A percentile compares a stretch with the other conserved stretches of the same genome.
These are phyloP conservation scores for Lathyrus tuberosus DNA, from an alignment of 306 rosid genomes.

Conservation along the genomic window DNA sequence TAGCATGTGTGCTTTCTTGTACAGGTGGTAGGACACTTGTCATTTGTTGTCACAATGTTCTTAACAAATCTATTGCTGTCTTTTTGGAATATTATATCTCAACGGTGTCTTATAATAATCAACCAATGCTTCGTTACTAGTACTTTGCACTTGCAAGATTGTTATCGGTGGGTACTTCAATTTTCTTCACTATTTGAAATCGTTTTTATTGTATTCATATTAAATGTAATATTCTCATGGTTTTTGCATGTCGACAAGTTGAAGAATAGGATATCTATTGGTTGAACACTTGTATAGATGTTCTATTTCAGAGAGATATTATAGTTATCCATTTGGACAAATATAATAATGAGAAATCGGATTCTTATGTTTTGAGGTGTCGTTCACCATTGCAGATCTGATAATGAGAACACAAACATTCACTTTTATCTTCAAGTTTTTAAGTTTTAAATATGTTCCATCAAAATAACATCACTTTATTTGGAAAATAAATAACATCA, in stretches of 20 bases:
- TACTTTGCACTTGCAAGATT: background rate
- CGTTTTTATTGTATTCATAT: background rate
- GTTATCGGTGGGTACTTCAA: background rate
- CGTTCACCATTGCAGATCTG: background rate
- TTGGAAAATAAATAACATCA: too few relatives aligned
- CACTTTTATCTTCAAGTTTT: background rate
- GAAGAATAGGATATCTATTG: slow-evolving; percentile 10
- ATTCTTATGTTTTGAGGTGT: slow-evolving; percentile 8
- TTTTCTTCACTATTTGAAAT: background rate
- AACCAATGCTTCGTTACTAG: background rate
- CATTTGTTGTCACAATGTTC: slow-evolving; percentile 19
- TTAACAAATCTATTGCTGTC: slow-evolving; percentile 4
- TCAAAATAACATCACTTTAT: too few relatives aligned
- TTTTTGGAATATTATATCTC: slow-evolving; percentile 24
- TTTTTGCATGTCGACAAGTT: background rate
- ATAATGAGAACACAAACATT: background rate
- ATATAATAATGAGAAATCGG: background rate
- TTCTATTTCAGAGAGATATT: slow-evolving; percentile 6
- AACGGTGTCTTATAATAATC: slow-evolving; percentile 46
- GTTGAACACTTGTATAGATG: slow-evolving; percentile 32
- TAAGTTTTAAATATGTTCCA: too few relatives aligned
- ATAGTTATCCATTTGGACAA: slow-evolving; percentile 36
- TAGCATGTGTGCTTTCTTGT: slow-evolving; percentile 51
- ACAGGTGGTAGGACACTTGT: slow-evolving; percentile 87
- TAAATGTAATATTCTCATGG: background rate